A percentile compares a stretch with the other conserved stretches of the same genome.
phyloP scores from a whole-genome alignment of 2,329 filamentous ascomycete species.

The Botryotinia globosa region DNA sequence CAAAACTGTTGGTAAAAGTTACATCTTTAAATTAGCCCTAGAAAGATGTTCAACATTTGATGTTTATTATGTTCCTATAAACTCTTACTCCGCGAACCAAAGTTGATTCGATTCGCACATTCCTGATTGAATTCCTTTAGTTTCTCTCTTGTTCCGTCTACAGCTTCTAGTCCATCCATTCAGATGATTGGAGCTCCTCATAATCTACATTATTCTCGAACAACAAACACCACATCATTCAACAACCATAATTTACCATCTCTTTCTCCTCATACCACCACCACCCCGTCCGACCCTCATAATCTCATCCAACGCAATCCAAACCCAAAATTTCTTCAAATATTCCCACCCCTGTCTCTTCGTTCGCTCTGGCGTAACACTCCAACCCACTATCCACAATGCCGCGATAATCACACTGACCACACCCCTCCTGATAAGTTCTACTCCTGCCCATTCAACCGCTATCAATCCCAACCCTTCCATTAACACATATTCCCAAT shows the following conservation, averaged over 20 bases:
- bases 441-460: conserved; percentile 22
- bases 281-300: conserved; percentile 16
- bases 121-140: neutral
- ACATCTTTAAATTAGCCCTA: no score
- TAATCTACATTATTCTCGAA: neutral
- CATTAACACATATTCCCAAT: conserved; percentile 23
- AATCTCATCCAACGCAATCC: conserved; percentile 29
- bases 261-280: neutral
- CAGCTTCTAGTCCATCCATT: neutral
- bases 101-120: neutral
- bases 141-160: neutral
- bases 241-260: neutral
- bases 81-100: neutral
- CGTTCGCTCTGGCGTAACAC: conserved; percentile 21
- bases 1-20: neutral
- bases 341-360: conserved; percentile 26
- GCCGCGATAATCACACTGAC: conserved; percentile 21
- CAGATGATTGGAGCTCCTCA: neutral
- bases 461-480: conserved; percentile 23
- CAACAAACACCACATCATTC: neutral
- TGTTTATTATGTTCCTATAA: neutral
- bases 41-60: neutral
- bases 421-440: conserved; percentile 22
- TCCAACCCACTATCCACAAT: conserved; percentile 28
- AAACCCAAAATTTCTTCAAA: conserved; percentile 29